Evolutionary conservation across 2,329 filamentous ascomycete species (phyloP).

Genomic region (Leptographium galeiforme): DNA sequence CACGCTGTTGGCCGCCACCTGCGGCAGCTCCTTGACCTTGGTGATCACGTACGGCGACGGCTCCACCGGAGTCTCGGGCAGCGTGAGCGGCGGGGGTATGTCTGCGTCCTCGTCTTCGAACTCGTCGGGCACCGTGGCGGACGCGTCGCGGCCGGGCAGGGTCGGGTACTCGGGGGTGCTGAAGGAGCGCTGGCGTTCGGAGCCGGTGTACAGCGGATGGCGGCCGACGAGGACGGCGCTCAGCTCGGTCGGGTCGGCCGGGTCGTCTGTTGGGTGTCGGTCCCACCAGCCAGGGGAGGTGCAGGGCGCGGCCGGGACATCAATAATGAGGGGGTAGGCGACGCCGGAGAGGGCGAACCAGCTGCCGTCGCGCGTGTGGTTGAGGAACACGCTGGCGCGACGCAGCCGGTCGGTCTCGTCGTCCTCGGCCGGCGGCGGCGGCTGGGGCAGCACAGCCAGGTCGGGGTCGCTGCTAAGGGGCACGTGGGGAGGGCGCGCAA

Average conservation of each 20-base stretch:
- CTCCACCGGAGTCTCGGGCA: constrained; percentile 15
- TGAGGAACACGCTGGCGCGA: constrained; percentile 63
- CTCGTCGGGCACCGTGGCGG: neutral
- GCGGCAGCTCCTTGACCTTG: constrained; percentile 36
- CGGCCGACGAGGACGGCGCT: constrained; percentile 56
- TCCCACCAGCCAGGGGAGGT: constrained; percentile 13
- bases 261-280: constrained; percentile 1
- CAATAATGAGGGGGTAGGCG: constrained; percentile 66
- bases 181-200: neutral
- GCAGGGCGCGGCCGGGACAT: constrained; percentile 10
- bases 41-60: constrained; percentile 30
- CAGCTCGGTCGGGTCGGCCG: constrained; percentile 29
- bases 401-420: constrained; percentile 37
- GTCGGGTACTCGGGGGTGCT: neutral
- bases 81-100: constrained; percentile 1
- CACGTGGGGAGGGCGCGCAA: constrained; percentile 61
- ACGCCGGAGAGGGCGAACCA: constrained; percentile 91
- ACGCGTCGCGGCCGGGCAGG: constrained; percentile 4
- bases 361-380: constrained; percentile 70
- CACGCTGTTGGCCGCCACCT: constrained; percentile 34
- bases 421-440: constrained; percentile 46
- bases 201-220: constrained; percentile 36
- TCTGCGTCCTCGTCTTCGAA: neutral
- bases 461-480: constrained; percentile 52
- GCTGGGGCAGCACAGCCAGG: constrained; percentile 77